A percentile compares a stretch with the other conserved stretches of the same genome.
Conservation (phyloP, 2,329 filamentous ascomycete species). For the Penicillium sp. region DNA sequence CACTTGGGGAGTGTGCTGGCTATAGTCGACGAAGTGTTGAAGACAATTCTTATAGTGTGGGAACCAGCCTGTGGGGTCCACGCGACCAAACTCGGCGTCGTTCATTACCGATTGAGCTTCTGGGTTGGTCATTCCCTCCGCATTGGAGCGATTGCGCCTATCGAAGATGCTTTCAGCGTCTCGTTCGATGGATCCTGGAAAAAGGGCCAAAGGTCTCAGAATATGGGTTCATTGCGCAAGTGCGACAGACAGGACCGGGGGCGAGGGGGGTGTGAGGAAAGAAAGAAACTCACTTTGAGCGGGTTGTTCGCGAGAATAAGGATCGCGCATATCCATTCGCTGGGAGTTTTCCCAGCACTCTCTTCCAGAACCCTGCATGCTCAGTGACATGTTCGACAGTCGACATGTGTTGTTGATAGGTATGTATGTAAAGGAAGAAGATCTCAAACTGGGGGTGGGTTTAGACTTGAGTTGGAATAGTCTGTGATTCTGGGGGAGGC, state of each 20-base stretch:
- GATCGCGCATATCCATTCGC: constrained; percentile 23
- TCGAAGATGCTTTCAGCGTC: constrained; percentile 25
- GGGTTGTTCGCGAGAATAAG: constrained; percentile 19
- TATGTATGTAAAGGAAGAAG: not conserved
- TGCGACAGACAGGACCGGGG: constrained; percentile 14
- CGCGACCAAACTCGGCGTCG: constrained; percentile 37
- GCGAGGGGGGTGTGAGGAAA: not conserved
- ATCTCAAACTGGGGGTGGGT: constrained; percentile 1
- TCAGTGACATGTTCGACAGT: constrained; percentile 23
- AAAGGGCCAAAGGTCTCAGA: constrained; percentile 16
- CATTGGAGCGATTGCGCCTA: constrained; percentile 16
- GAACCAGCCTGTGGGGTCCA: constrained; percentile 75
- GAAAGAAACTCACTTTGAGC: constrained; percentile 23
- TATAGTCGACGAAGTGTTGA: constrained; percentile 77
- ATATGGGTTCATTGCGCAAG: constrained; percentile 61
- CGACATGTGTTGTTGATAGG: constrained; percentile 16
- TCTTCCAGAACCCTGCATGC: constrained; percentile 25
- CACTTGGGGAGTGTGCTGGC: constrained; percentile 68
- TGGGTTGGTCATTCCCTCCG: constrained; percentile 10
- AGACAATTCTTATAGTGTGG: constrained; percentile 78
- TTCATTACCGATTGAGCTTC: constrained; percentile 9
- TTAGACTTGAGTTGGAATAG: constrained; percentile 1
- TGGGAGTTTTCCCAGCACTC: constrained; percentile 26
- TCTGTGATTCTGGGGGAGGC: constrained; percentile 6
- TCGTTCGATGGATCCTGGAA: constrained; percentile 21